phyloP scores from a whole-genome alignment of 1,284 basidiomycete genomes.

The Tilletia indica region DNA sequence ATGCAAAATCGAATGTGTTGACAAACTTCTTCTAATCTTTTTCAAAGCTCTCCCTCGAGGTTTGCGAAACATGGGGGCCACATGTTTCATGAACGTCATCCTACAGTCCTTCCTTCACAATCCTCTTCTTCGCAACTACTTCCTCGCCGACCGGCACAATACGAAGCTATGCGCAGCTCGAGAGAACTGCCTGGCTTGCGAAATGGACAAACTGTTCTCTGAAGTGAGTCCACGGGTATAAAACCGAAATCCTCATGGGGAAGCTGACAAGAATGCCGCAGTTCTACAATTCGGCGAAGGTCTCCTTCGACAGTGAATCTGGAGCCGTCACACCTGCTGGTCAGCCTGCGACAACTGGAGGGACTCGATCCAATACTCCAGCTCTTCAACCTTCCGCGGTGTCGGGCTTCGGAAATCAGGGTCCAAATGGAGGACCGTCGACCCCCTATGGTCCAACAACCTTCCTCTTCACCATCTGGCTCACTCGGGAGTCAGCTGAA shows the following conservation, averaged over 20 bases:
- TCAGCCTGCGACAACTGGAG: background rate
- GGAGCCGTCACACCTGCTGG: background rate
- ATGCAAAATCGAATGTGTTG: no score
- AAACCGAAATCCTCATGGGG: background rate
- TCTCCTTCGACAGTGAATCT: background rate
- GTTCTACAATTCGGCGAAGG: slow-evolving; percentile 11
- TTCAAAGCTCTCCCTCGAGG: slow-evolving; percentile 70
- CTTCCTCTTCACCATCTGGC: slow-evolving; percentile 84
- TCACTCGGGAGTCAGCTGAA: slow-evolving; percentile 67
- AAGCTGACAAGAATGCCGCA: background rate
- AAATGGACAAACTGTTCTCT: slow-evolving; percentile 86
- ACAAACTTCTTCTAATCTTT: background rate
- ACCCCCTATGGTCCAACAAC: slow-evolving; percentile 76
- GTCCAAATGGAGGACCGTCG: no score
- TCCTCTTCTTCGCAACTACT: slow-evolving; percentile 83
- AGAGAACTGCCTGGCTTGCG: slow-evolving; percentile 81
- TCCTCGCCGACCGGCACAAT: slow-evolving; percentile 80
- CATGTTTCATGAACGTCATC: slow-evolving; percentile 90
- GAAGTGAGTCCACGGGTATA: slow-evolving; percentile 64
- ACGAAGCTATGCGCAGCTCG: slow-evolving; percentile 65
- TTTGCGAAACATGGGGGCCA: slow-evolving; percentile 86
- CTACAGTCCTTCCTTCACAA: slow-evolving; percentile 91
- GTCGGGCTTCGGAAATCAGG: background rate
- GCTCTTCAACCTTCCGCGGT: background rate
- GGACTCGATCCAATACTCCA: background rate